These are phyloP conservation scores for Neurospora sp. DNA, from an alignment of 495 filamentous ascomycete genomes.

Conservation along the genomic window DNA sequence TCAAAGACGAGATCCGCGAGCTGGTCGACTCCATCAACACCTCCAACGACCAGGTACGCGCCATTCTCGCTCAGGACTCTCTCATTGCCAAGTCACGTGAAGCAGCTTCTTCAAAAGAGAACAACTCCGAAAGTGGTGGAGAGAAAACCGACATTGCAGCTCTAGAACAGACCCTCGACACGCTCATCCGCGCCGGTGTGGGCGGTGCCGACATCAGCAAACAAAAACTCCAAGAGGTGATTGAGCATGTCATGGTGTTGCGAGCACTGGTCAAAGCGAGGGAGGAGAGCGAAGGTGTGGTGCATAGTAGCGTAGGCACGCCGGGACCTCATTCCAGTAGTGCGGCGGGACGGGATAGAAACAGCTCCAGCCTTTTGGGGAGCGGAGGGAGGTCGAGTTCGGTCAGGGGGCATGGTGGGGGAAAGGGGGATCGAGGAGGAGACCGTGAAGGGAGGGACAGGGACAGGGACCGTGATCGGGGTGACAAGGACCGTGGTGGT, in stretches of 20 bases:
- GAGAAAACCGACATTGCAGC: conserved; percentile 14
- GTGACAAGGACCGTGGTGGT: neutral
- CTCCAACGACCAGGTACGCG: conserved; percentile 28
- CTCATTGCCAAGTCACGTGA: conserved; percentile 23
- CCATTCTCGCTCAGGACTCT: conserved; percentile 34
- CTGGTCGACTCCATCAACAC: conserved; percentile 31
- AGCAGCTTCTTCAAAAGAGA: conserved; percentile 3
- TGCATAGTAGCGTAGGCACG: conserved; percentile 34
- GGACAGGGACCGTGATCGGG: neutral
- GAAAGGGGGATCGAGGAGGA: neutral
- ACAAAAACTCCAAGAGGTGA: conserved; percentile 26
- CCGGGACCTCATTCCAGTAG: conserved; percentile 12
- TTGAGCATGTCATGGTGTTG: conserved; percentile 37
- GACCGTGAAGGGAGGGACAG: neutral
- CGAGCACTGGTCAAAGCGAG: conserved; percentile 41
- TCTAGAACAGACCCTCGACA: conserved; percentile 32
- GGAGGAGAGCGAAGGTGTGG: conserved; percentile 39
- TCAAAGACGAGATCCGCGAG: conserved; percentile 32
- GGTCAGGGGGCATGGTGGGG: neutral
- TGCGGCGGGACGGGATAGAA: conserved; percentile 1
- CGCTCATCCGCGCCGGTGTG: conserved; percentile 31
- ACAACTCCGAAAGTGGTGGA: conserved; percentile 15
- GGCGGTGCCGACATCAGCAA: conserved; percentile 29
- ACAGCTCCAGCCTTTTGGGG: neutral
- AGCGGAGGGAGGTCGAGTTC: neutral